phyloP scores from a whole-genome alignment of 2,329 filamentous ascomycete species.

The Cladobotryum mycophilum region DNA sequence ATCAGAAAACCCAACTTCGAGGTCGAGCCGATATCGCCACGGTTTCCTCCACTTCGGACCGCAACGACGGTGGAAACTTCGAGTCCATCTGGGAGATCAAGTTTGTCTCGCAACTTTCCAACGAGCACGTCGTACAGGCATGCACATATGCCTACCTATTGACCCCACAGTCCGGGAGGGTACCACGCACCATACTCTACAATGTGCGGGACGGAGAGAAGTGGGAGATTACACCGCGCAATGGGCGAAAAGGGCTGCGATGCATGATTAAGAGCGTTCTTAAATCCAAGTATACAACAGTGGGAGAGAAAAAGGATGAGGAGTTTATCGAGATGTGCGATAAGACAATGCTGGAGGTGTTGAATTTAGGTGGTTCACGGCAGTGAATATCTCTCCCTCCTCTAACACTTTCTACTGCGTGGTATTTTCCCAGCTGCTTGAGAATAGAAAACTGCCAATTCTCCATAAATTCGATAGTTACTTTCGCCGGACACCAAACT shows the following conservation, averaged over 20 bases:
- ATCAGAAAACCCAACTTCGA: background rate
- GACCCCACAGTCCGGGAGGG: background rate
- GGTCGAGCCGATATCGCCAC: conserved; percentile 1
- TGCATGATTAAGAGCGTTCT: background rate
- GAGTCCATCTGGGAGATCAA: conserved; percentile 25
- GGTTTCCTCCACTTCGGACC: background rate
- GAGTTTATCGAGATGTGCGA: background rate
- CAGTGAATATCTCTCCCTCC: no score
- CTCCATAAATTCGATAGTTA: no score
- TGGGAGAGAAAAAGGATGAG: background rate
- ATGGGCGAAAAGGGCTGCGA: background rate
- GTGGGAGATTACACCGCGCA: background rate
- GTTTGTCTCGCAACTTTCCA: conserved; percentile 20
- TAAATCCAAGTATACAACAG: background rate
- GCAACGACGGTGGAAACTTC: background rate
- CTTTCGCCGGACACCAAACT: no score
- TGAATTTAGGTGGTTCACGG: background rate
- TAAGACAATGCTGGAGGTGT: background rate
- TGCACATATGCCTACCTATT: conserved; percentile 22
- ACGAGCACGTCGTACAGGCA: conserved; percentile 21
- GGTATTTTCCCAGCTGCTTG: no score
- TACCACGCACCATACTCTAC: background rate
- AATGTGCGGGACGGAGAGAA: conserved; percentile 2
- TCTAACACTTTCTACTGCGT: no score
- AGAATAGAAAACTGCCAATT: no score